Evolutionary conservation across 768 basidiomycete species (phyloP), one percentile per base, ranked within the genome.

Genomic region (Pleurotus pulmonarius): DNA sequence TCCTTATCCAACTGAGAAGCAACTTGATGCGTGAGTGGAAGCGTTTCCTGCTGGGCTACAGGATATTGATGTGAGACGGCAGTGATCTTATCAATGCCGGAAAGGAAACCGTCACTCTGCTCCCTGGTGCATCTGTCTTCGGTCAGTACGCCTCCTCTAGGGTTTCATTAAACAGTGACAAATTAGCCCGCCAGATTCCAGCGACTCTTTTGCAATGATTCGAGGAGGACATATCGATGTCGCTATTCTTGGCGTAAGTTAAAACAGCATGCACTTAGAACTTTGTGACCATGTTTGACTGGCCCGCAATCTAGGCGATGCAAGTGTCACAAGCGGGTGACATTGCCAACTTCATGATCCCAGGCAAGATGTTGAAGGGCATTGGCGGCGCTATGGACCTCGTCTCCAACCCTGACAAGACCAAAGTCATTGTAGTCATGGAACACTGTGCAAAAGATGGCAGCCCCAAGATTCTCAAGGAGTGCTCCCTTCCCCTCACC

Each of bases 271-370:
- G 8, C 9, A 34, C 52, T 44, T 51, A 20, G 37, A 18, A 25
- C 49, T 55, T 11, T 46, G 37, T 48, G 15, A 25, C 57, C 54
- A 20, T 46, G 34, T 26, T 47, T 29, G n/a, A 15, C 65, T 5
- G 55, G 41, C 48, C 13, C 15, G 20, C 16, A 22, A 54, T 43
- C 9, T 57, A 92, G 90, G 92, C 93, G 8, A 92, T 98, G 92
- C 87, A 98, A 79, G 95, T 98, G 48, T 94, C 93, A 1, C 86
- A 90, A 61, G 85, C 83, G 1, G 94, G 92, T 40, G 95, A 98
- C 69, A 89, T 98, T 60, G 95, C 95, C 56, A 98, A 98, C 76
- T 98, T 93, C 69, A 98, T 97, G 95, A 94, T 97, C 65, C 95
- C 94, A 2, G 92, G 94, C 12, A 96, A 97, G 75, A 81, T 94